Evolutionary conservation across 768 basidiomycete genomes (phyloP).

Genomic region (Kwoniella bestiolae): DNA sequence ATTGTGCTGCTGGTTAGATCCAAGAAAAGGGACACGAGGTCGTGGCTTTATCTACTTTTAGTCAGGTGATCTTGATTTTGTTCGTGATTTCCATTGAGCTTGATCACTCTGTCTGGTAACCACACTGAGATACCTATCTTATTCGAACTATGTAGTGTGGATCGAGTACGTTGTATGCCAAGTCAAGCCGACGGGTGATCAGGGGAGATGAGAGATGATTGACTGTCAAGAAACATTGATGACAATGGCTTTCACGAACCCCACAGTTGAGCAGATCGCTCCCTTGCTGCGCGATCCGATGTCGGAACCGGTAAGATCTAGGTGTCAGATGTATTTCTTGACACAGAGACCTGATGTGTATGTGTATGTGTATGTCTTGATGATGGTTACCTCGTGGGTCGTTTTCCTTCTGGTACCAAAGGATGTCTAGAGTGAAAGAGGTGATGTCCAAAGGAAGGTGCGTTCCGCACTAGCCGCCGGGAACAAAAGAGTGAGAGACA

Average conservation of each 20-base stretch:
- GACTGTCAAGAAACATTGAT: no score
- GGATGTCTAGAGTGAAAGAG: background rate
- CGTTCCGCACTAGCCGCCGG: background rate
- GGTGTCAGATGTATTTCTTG: background rate
- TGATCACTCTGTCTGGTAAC: background rate
- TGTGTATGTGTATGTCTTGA: background rate
- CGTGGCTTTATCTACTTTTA: background rate
- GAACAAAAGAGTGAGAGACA: background rate
- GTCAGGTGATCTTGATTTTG: background rate
- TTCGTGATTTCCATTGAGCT: background rate
- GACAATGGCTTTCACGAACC: background rate
- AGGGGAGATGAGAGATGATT: no score
- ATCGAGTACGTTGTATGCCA: no score
- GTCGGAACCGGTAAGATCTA: background rate
- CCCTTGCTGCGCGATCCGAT: no score
- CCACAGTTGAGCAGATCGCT: background rate
- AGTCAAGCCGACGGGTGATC: no score
- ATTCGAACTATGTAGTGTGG: no score
- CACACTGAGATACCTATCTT: background rate
- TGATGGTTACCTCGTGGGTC: background rate
- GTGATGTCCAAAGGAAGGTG: background rate
- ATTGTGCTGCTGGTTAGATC: constrained; percentile 1
- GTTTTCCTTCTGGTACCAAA: background rate
- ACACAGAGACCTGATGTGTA: background rate
- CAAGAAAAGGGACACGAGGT: background rate